Evolutionary conservation across 495 filamentous ascomycete genomes (phyloP).

Genomic region (Venustampulla echinocandica): DNA sequence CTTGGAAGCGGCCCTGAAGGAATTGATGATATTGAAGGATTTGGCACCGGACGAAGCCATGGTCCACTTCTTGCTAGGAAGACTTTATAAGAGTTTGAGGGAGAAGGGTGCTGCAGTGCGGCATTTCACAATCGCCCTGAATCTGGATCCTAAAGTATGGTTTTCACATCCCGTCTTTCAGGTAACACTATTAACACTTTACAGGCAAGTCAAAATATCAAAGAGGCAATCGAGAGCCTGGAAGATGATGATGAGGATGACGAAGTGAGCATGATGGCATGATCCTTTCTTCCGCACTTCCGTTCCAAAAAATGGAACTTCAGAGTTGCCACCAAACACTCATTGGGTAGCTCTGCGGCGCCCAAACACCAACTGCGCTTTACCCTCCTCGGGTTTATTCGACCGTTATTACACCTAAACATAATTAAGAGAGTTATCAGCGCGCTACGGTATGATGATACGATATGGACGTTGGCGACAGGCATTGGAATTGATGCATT

Average conservation of each 20-base stretch:
- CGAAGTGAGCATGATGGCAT: slow-evolving; percentile 34
- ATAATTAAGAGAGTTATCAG: too few species aligned
- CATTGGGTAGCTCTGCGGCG: neutral
- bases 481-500: slow-evolving; percentile 6
- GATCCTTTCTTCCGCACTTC: neutral
- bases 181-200: slow-evolving; percentile 4
- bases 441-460: slow-evolving; percentile 1
- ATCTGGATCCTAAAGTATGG: slow-evolving; percentile 89
- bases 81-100: slow-evolving; percentile 69
- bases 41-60: slow-evolving; percentile 90
- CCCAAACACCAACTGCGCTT: neutral
- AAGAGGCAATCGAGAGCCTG: slow-evolving; percentile 81
- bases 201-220: slow-evolving; percentile 83
- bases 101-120: slow-evolving; percentile 76
- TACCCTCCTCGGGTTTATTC: neutral
- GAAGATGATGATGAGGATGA: slow-evolving; percentile 80
- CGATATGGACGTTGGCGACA: too few species aligned
- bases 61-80: slow-evolving; percentile 87
- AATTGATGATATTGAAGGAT: slow-evolving; percentile 77
- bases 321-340: too few species aligned
- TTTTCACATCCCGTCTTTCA: neutral
- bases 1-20: slow-evolving; percentile 58
- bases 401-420: too few species aligned
- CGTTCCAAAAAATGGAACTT: neutral
- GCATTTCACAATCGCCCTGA: slow-evolving; percentile 88